phyloP scores from a whole-genome alignment of 352 stramenopile genomes.

The Halophytophthora polymorphica region DNA sequence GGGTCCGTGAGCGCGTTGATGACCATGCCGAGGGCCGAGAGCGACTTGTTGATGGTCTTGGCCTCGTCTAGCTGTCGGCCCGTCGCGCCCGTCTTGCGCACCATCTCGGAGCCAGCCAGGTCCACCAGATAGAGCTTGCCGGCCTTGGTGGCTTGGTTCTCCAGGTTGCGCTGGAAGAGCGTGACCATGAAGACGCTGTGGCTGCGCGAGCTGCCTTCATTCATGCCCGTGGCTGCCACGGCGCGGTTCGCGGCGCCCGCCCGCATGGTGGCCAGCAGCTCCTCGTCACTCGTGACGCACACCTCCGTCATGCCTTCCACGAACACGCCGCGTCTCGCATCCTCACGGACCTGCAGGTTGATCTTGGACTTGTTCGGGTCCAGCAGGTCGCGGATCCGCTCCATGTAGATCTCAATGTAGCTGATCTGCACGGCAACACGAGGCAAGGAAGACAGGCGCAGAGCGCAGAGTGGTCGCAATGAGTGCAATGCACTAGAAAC shows the following conservation, averaged over 20 bases:
- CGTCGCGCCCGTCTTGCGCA: constrained; percentile 89
- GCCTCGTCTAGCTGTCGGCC: constrained; percentile 92
- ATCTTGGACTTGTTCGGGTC: constrained; percentile 90
- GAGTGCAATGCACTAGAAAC: too few relatives aligned
- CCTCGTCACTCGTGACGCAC: constrained; percentile 89
- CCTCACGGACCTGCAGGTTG: constrained; percentile 90
- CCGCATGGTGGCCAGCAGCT: constrained; percentile 85
- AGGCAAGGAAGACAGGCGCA: too few relatives aligned
- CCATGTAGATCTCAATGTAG: constrained; percentile 97
- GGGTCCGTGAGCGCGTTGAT: constrained; percentile 93
- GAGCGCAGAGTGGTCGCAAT: too few relatives aligned
- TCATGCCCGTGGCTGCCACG: constrained; percentile 92
- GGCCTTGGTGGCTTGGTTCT: constrained; percentile 84
- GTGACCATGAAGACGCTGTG: constrained; percentile 93
- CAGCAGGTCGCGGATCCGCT: constrained; percentile 92
- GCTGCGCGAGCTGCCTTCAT: constrained; percentile 88
- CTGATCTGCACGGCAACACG: constrained; percentile 19
- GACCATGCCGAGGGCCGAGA: constrained; percentile 92
- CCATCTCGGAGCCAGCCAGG: constrained; percentile 93
- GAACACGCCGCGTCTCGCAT: constrained; percentile 89
- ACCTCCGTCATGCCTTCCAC: constrained; percentile 92
- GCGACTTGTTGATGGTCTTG: constrained; percentile 96
- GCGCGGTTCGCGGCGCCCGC: constrained; percentile 79
- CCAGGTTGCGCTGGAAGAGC: constrained; percentile 82
- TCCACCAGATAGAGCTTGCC: constrained; percentile 93